phyloP scores from a whole-genome alignment of 1,284 basidiomycete genomes.

The Apiotrichum gamsii region DNA sequence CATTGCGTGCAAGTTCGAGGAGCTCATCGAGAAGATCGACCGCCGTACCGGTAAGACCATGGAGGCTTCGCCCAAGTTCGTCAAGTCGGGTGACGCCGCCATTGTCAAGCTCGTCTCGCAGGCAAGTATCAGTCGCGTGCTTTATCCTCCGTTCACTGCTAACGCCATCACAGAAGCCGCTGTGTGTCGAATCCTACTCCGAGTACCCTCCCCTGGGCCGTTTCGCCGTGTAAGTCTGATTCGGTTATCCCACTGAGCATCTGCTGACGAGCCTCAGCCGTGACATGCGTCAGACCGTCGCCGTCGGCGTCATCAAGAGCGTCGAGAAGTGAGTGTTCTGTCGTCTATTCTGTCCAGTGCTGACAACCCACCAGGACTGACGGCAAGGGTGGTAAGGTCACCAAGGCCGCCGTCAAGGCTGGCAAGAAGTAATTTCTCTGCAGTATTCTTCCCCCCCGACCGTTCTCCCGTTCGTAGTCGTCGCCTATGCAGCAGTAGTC shows the following conservation, averaged over 20 bases:
- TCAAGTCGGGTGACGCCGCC: constrained; percentile 89
- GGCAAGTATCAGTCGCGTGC: not conserved
- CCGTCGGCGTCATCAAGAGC: constrained; percentile 94
- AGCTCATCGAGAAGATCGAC: constrained; percentile 98
- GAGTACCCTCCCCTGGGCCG: constrained; percentile 99
- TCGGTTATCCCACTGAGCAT: no score
- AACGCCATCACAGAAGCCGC: constrained; percentile 52
- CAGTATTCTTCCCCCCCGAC: no score
- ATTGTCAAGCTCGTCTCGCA: constrained; percentile 86
- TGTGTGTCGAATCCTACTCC: constrained; percentile 91
- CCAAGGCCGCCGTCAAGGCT: constrained; percentile 83
- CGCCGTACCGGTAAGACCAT: constrained; percentile 69
- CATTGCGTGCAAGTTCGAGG: constrained; percentile 99
- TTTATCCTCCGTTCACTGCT: not conserved
- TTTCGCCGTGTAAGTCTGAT: constrained; percentile 80
- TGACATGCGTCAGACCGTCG: constrained; percentile 94
- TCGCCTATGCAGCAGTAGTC: no score
- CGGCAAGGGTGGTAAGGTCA: constrained; percentile 71
- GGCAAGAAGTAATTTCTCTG: constrained; percentile 20
- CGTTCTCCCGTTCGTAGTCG: no score
- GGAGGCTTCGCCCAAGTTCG: constrained; percentile 81
- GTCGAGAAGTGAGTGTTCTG: constrained; percentile 92
- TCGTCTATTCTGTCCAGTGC: no score
- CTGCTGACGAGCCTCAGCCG: no score
- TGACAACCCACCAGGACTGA: no score